A percentile compares a stretch with the other conserved stretches of the same genome.
Conservation (phyloP, 495 filamentous ascomycete genomes). For the Penicillium tannophilum region DNA sequence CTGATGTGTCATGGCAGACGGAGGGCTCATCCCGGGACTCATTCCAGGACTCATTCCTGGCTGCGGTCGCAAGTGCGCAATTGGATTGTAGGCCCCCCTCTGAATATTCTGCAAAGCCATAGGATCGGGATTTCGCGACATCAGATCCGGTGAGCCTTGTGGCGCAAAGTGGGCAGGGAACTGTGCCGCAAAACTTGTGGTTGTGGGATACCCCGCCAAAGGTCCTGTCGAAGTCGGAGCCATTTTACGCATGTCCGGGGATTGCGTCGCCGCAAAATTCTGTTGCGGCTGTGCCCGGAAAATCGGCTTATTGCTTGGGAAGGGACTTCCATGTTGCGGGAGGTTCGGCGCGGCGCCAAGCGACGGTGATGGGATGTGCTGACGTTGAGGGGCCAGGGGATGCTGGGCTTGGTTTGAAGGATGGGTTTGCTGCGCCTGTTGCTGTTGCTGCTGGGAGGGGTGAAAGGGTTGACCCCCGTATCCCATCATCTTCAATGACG, state of each 20-base stretch:
- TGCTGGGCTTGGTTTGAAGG: conserved; percentile 32
- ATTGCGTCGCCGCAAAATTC: conserved; percentile 31
- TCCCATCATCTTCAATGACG: conserved; percentile 31
- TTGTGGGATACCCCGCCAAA: conserved; percentile 37
- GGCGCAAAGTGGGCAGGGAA: conserved; percentile 38
- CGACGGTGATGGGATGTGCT: conserved; percentile 33
- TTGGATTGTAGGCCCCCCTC: conserved; percentile 37
- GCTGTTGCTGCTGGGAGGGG: conserved; percentile 31
- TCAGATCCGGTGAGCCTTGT: conserved; percentile 38
- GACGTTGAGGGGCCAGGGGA: conserved; percentile 15
- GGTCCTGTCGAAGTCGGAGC: conserved; percentile 37
- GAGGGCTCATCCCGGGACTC: conserved; percentile 16
- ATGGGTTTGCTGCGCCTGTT: conserved; percentile 28
- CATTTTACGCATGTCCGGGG: conserved; percentile 44
- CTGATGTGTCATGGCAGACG: conserved; percentile 32
- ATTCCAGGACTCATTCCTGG: conserved; percentile 26
- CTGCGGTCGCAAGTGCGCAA: conserved; percentile 35
- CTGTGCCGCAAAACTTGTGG: conserved; percentile 29
- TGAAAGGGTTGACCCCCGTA: conserved; percentile 41
- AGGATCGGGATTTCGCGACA: conserved; percentile 36
- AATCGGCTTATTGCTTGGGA: conserved; percentile 29
- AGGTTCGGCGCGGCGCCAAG: conserved; percentile 31
- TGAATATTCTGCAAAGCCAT: conserved; percentile 40
- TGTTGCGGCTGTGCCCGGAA: conserved; percentile 36
- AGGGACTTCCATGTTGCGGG: conserved; percentile 34